Base-by-base conservation (phyloP, 1,284 basidiomycete genomes). In the Ustilago bromivora region DNA sequence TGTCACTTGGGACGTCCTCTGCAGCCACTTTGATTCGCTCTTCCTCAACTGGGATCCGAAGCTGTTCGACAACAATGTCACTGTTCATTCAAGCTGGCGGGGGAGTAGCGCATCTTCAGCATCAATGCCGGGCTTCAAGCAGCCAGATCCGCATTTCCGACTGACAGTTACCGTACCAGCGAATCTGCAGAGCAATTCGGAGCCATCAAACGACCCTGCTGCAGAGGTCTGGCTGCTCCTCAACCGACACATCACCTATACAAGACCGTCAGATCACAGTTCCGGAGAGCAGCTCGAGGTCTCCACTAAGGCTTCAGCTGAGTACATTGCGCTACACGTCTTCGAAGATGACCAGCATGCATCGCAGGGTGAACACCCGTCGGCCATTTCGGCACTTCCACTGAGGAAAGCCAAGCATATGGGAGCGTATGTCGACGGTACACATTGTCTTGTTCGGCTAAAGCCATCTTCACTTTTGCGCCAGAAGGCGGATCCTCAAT, bases 11-110 rank as follows among this genome's bases (percentile, higher is more conserved):
- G 90, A 92, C 34, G 89, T 91, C 35, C 89, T 92, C 6, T 90
- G 94, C 65, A 88, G 89, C 15, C 87, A 90, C 0, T 97, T 98
- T 77, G 92, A 95, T 60, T 91, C 93, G 0, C 87, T 97, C 46
- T 94, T 95, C 85, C 85, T 94, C 43, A 98, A 93, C 83, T 98
- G 96, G 96, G 89, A 95, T 84, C 93, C 95, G 0, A 78, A 69
- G 0, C 87, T 90, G 8, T 92, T 93, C 85, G 83, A 88, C 1
- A 86, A 89, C 46, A 82, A 82, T 1, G 79, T 90, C 12, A 87
- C 83, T 3, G 90, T 93, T 65, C 94, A 96, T 92, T 92, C 93
- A 92, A 71, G 64, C 89, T 85, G 43, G 51, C 51, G 57, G 0
- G 60, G 35, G 19, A 23, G 53, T 58, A 19, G 61, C 17, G 9